These are phyloP conservation scores for Poteriospumella lacustris DNA, from an alignment of 108 stramenopile species.

Conservation along the genomic window DNA sequence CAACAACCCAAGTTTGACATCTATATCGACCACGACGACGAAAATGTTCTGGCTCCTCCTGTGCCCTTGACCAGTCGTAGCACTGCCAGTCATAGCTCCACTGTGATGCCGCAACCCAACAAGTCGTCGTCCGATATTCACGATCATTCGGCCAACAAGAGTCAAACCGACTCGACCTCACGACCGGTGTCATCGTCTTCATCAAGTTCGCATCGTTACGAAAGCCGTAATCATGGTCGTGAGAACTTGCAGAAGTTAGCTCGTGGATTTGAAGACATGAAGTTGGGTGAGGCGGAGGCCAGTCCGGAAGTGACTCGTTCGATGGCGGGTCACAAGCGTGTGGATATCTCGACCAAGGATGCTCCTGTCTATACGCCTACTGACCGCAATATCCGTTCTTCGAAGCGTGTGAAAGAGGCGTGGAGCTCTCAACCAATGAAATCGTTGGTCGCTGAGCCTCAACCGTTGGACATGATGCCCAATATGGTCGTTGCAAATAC, in stretches of 20 bases:
- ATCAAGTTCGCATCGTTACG: no score
- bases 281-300: neutral
- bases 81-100: no score
- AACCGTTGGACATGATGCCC: neutral
- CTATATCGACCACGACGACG: neutral
- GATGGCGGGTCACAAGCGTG: neutral
- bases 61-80: no score
- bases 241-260: neutral
- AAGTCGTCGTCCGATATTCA: neutral
- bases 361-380: no score
- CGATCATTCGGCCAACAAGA: neutral
- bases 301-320: neutral
- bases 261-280: neutral
- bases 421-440: neutral
- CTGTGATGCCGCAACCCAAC: no score
- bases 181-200: neutral
- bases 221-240: no score
- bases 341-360: neutral
- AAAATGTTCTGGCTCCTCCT: no score
- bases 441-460: neutral
- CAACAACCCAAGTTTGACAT: slow-evolving; percentile 1
- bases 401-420: neutral
- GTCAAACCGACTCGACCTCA: neutral
- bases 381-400: no score
- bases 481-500: neutral